Conservation (phyloP, 2,329 filamentous ascomycete species). For the Geosmithia morbida region DNA sequence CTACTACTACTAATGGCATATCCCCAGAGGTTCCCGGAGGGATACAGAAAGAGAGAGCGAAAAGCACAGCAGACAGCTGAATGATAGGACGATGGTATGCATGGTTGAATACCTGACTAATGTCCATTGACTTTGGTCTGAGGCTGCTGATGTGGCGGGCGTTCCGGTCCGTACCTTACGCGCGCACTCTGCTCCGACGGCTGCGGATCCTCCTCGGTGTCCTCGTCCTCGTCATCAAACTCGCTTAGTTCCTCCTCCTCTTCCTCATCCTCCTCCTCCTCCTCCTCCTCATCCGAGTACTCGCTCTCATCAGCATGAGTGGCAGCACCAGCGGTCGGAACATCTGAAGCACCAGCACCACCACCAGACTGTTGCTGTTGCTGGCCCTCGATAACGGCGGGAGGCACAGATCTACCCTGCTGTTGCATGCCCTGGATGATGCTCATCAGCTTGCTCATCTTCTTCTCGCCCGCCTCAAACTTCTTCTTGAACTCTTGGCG, state of each 20-base stretch:
- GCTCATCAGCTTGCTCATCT: constrained; percentile 83
- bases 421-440: constrained; percentile 95
- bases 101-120: constrained; percentile 6
- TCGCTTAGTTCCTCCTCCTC: constrained; percentile 39
- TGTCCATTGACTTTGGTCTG: constrained; percentile 27
- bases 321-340: constrained; percentile 28
- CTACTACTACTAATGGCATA: neutral
- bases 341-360: no score
- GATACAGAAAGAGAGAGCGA: no score
- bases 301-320: constrained; percentile 33
- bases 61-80: neutral
- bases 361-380: no score
- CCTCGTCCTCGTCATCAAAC: constrained; percentile 39
- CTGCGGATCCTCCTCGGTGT: constrained; percentile 35
- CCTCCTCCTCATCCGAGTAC: constrained; percentile 48
- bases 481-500: constrained; percentile 73
- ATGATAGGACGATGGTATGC: neutral
- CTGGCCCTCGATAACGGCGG: constrained; percentile 27
- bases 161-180: constrained; percentile 31
- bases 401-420: constrained; percentile 65
- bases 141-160: constrained; percentile 23
- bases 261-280: constrained; percentile 45
- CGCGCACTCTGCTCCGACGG: constrained; percentile 18
- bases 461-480: constrained; percentile 37
- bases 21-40: neutral